Evolutionary conservation across 495 filamentous ascomycete genomes (phyloP), one percentile per base, ranked within the genome.

Genomic region (Lasiosphaeria hispida): DNA sequence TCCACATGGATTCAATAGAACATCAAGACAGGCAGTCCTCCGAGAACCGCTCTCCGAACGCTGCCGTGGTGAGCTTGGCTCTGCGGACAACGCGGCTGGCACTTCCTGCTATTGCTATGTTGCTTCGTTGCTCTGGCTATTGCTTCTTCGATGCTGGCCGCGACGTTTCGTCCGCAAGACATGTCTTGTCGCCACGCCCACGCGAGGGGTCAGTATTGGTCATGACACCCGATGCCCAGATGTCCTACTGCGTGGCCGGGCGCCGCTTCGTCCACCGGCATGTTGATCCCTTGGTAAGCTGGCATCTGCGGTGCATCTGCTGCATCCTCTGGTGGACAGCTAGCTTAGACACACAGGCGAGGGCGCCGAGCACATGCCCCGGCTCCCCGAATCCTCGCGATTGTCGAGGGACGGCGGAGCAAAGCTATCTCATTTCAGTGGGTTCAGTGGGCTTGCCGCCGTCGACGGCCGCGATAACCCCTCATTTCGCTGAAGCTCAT

Each of bases 401-500:
- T 30, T 30, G 2, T 30, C 5, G 23, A 30, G 23, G 5, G 23
- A 30, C 23, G 23, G 23, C 23, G 23, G 23, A 30, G 23, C 5
- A 30, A 30, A 43, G 38, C 30, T 54, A 13, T 37, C 40, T 53
- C 42, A 43, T 51, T 56, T 37, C 41, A 42, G 13, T 36, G 7
- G 23, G 47, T 23, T 43, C 39, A 23, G n/a, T 30, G 44, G 33
- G 37, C 44, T 65, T 63, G 42, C 62, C 57, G 62, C 65, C 54
- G 55, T 34, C 62, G 7, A 44, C 50, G 47, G 14, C 34, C 13
- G 33, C 40, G 23, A 48, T 18, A 14, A 41, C 49, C 57, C 39
- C 54, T 67, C 62, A 65, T 65, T 56, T 67, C 64, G 36, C 59
- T 48, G 56, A 51, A 52, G 30, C 41, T 55, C 38, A 36, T 43